These are phyloP conservation scores for Scenedesmus sp. DNA, from an alignment of 163 green algal genomes.

Conservation along the genomic window DNA sequence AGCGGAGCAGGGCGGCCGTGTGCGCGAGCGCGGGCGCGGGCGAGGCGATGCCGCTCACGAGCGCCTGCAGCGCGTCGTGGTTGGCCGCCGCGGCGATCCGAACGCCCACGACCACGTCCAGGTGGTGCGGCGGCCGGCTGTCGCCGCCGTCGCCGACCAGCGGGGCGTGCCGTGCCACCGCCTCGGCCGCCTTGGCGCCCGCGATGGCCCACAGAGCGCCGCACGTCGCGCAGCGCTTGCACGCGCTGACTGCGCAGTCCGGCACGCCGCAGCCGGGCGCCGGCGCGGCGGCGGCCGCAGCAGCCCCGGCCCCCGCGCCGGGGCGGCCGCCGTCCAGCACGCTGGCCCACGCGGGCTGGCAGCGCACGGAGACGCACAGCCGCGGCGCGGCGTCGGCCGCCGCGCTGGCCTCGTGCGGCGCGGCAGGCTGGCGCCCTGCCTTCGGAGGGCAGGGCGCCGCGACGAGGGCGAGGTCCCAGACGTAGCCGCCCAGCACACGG, in stretches of 20 bases:
- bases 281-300: not conserved
- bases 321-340: not conserved
- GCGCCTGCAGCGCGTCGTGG: conserved; percentile 11
- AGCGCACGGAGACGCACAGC: not conserved
- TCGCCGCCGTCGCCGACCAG: not conserved
- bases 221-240: not conserved
- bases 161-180: not conserved
- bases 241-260: no score
- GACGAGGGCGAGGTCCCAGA: not conserved
- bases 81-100: not conserved
- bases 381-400: not conserved
- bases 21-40: not conserved
- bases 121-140: not conserved
- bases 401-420: not conserved
- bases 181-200: not conserved
- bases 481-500: not conserved
- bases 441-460: not conserved
- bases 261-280: not conserved
- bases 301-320: not conserved
- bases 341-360: not conserved
- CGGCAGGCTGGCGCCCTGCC: no score
- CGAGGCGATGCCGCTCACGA: not conserved
- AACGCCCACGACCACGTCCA: conserved; percentile 15
- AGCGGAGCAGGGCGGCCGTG: not conserved
- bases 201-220: not conserved